Evolutionary conservation across 2,329 filamentous ascomycete species (phyloP).

Genomic region (Metarhizium robertsii): DNA sequence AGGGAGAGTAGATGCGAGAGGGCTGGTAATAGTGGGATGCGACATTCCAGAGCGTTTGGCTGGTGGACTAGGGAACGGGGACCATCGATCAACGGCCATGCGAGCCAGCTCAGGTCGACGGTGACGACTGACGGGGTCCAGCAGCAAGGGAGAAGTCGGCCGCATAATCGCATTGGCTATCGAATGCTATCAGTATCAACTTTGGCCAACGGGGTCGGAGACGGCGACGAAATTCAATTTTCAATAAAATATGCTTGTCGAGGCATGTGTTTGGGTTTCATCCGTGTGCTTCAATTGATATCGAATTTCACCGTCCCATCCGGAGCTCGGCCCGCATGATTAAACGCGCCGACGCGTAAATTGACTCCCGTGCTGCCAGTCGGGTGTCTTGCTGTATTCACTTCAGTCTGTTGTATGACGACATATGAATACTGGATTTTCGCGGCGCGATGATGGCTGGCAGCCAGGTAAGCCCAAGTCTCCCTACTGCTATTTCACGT

Average conservation of each 20-base stretch:
- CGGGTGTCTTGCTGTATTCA: neutral
- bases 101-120: neutral
- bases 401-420: no score
- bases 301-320: neutral
- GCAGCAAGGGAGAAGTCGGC: neutral
- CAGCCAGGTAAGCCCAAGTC: no score
- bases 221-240: conserved; percentile 1
- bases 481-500: no score
- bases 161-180: no score
- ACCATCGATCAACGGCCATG: neutral
- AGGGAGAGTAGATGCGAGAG: conserved; percentile 1
- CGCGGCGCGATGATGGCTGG: no score
- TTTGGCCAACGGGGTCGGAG: neutral
- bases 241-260: conserved; percentile 1
- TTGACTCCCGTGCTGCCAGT: neutral
- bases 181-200: neutral
- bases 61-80: neutral
- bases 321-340: neutral
- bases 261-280: neutral
- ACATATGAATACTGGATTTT: no score
- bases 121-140: neutral
- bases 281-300: neutral
- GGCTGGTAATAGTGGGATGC: conserved; percentile 6
- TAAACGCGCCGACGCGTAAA: neutral
- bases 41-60: conserved; percentile 7